phyloP scores from a whole-genome alignment of 1,284 basidiomycete species.

The Ustanciosporium gigantosporum region DNA sequence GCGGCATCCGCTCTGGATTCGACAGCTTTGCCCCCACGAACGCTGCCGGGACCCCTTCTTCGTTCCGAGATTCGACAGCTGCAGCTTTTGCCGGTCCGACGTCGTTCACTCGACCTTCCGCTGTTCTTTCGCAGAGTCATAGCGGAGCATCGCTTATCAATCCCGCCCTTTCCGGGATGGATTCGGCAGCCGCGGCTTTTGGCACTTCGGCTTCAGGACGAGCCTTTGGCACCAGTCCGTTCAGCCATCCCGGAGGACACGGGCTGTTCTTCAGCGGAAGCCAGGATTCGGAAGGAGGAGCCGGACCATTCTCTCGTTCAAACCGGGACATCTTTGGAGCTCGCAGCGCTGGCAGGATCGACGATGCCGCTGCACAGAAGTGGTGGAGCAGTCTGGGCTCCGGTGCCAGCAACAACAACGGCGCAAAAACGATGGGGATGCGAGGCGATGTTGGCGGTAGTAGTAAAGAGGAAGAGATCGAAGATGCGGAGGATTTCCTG shows the following conservation, averaged over 20 bases:
- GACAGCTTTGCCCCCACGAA: constrained; percentile 2
- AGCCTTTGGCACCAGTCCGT: constrained; percentile 57
- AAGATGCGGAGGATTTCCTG: constrained; percentile 64
- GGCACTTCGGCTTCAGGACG: constrained; percentile 25
- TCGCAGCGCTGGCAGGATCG: constrained; percentile 28
- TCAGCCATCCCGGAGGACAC: constrained; percentile 55
- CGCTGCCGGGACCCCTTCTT: background rate
- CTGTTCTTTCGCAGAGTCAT: too few relatives aligned
- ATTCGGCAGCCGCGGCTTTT: constrained; percentile 26
- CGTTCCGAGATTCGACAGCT: constrained; percentile 3
- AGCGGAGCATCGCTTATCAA: too few relatives aligned
- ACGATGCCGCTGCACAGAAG: constrained; percentile 14
- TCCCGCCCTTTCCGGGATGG: too few relatives aligned
- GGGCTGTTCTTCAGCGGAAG: constrained; percentile 53
- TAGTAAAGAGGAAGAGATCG: constrained; percentile 32
- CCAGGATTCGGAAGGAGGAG: constrained; percentile 43
- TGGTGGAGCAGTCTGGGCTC: constrained; percentile 21
- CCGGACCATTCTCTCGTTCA: constrained; percentile 32
- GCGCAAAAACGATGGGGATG: background rate
- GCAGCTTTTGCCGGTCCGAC: constrained; percentile 16
- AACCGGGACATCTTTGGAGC: constrained; percentile 25
- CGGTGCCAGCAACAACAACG: constrained; percentile 1
- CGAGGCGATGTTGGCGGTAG: constrained; percentile 3
- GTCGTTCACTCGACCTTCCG: constrained; percentile 26
- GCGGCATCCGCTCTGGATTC: constrained; percentile 13